Percentiles rank a stretch among this genome's conserved stretches.
phyloP scores from a whole-genome alignment of 305 asterid genomes.

The Solanum aculeatissimum region DNA sequence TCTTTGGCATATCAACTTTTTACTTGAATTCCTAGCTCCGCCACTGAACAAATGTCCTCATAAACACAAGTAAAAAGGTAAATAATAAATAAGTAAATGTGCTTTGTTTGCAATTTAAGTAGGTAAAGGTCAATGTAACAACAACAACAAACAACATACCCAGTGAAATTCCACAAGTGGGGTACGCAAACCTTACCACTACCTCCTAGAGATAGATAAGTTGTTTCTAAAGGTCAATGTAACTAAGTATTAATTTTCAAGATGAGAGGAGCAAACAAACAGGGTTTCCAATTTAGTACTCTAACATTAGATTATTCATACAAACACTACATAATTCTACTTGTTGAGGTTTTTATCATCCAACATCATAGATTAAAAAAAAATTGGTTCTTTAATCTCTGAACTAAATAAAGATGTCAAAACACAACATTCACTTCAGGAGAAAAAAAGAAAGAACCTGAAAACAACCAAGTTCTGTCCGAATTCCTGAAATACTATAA shows the following conservation, averaged over 20 bases:
- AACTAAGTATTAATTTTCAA: background rate
- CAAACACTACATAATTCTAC: background rate
- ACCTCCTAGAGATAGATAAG: too few species aligned
- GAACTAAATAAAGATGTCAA: background rate
- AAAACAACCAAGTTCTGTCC: background rate
- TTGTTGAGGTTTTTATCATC: background rate
- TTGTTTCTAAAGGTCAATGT: background rate
- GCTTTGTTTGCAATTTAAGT: background rate
- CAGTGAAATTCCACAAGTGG: too few species aligned
- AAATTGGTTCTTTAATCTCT: background rate
- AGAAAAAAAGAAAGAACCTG: background rate
- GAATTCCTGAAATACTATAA: background rate
- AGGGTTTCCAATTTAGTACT: background rate
- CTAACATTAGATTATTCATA: background rate
- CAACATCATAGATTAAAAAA: background rate
- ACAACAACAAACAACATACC: too few species aligned
- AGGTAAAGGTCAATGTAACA: background rate
- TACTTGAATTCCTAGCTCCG: background rate
- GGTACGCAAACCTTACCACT: too few species aligned
- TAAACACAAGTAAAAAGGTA: background rate
- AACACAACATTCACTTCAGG: background rate
- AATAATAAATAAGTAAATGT: background rate
- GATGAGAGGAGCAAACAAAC: background rate
- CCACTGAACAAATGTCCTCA: background rate
- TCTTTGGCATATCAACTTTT: background rate